A percentile compares a stretch with the other conserved stretches of the same genome.
phyloP scores from a whole-genome alignment of 805 yeast species.

The Saccharomycopsis schoenii region DNA sequence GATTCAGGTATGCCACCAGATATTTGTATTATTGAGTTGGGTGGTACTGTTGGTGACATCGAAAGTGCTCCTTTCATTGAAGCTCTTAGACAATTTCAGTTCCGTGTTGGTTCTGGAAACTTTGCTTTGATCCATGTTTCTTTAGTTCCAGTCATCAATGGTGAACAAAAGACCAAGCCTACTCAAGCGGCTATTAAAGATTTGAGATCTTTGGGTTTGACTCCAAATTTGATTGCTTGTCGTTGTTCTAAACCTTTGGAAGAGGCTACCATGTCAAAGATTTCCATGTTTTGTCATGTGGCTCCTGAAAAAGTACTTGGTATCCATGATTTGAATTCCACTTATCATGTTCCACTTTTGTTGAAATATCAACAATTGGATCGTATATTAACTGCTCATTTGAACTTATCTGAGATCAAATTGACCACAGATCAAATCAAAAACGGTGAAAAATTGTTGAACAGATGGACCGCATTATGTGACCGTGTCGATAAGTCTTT shows the following conservation, averaged over 20 bases:
- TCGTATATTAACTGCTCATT: slow-evolving; percentile 58
- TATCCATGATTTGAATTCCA: slow-evolving; percentile 92
- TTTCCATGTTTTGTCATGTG: slow-evolving; percentile 98
- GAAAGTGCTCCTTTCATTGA: slow-evolving; percentile 98
- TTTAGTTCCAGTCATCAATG: slow-evolving; percentile 93
- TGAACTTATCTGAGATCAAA: slow-evolving; percentile 42
- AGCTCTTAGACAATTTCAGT: slow-evolving; percentile 97
- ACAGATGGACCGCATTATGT: slow-evolving; percentile 75
- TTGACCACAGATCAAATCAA: slow-evolving; percentile 40
- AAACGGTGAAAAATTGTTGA: slow-evolving; percentile 62
- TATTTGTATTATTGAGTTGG: slow-evolving; percentile 92
- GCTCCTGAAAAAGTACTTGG: slow-evolving; percentile 97
- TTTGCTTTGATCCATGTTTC: slow-evolving; percentile 96
- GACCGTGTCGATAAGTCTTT: slow-evolving; percentile 69
- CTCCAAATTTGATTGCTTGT: slow-evolving; percentile 96
- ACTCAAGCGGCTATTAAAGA: slow-evolving; percentile 99
- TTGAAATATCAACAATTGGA: slow-evolving; percentile 80
- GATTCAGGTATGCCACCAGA: slow-evolving; percentile 83
- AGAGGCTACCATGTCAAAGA: slow-evolving; percentile 80
- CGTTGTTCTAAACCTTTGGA: slow-evolving; percentile 84
- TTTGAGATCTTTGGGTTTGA: slow-evolving; percentile 86
- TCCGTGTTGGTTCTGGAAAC: slow-evolving; percentile 88
- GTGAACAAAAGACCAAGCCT: slow-evolving; percentile 98
- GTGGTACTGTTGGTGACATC: slow-evolving; percentile 99
- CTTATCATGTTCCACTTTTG: slow-evolving; percentile 93